Base-by-base conservation (phyloP, 169 alveolate genomes). In the Eimeria tenella region DNA sequence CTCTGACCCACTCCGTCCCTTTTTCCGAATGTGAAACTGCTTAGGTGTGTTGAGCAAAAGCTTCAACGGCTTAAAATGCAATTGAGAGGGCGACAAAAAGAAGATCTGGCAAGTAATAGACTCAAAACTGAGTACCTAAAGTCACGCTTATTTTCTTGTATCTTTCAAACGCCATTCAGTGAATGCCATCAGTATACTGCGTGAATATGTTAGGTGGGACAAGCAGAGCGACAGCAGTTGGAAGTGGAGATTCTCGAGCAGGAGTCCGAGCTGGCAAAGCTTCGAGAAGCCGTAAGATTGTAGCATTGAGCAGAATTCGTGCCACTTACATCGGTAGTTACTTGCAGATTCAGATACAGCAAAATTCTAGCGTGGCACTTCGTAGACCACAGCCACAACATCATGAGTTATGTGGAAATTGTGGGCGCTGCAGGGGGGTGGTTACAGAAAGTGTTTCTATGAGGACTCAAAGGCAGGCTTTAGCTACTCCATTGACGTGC, bases 381-480 rank as follows among this genome's bases (percentile, higher is more conserved):
- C 42, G 42, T 31, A 31, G 42, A 0, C 42, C 42, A 31, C 42
- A 31, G 42, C 42, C 42, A 31, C 42, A 31, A 31, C 42, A 31
- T 31, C 42, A 31, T 31, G 42, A 31, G 42, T 31, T 31, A 31
- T 42, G 55, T 11, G 56, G 10, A 55, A 55, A 55, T 25, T 71
- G 0, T 52, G 83, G 19, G 53, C 56, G 75, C 56, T 62, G 65
- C 62, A 74, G 94, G 82, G 79, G 11, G 82, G 94, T 6, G 94
- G 94, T 10, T 90, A 90, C 82, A 53, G 70, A 49, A 62, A 65
- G 49, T 52, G 10, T 50, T 56, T 10, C 4, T 52, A 50, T 21
- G 83, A 55, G n/a, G 88, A 56, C 62, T 65, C 89, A 7, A 90
- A 75, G 79, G 94, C 88, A 53, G 89, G 94, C 17, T 90, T 75